phyloP scores from a whole-genome alignment of 148 eudicot species.

The Polygonum maritimum region DNA sequence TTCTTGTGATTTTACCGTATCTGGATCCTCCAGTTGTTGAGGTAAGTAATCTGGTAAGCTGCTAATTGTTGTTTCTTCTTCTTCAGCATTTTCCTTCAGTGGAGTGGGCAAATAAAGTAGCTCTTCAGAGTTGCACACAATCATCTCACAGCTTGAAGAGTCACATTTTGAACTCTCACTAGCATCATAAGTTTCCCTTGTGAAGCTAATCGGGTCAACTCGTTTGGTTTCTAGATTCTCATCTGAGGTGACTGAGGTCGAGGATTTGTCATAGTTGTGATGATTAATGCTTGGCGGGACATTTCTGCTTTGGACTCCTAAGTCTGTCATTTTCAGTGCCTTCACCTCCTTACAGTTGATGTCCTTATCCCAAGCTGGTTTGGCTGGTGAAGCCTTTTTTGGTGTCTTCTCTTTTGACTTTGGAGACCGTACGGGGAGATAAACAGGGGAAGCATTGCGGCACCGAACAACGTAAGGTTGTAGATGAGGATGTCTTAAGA shows the following conservation, averaged over 20 bases:
- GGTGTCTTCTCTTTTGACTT: constrained; percentile 51
- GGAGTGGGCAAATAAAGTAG: constrained; percentile 24
- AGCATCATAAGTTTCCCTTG: constrained; percentile 40
- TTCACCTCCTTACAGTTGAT: constrained; percentile 24
- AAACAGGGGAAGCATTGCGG: constrained; percentile 57
- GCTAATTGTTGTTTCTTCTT: constrained; percentile 16
- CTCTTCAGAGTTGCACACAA: constrained; percentile 34
- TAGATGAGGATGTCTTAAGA: constrained; percentile 71
- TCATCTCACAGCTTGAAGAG: constrained; percentile 33
- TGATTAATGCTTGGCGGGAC: constrained; percentile 18
- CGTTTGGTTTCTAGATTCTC: constrained; percentile 68
- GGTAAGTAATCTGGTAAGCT: constrained; percentile 14
- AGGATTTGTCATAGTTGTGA: constrained; percentile 26
- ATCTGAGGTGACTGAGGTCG: constrained; percentile 29
- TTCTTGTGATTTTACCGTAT: constrained; percentile 14
- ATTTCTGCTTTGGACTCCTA: constrained; percentile 16
- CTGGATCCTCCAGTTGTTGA: constrained; percentile 17
- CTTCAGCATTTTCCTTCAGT: constrained; percentile 29
- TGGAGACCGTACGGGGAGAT: constrained; percentile 77
- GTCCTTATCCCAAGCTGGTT: constrained; percentile 32
- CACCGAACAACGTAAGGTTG: constrained; percentile 76
- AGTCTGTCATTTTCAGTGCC: constrained; percentile 22
- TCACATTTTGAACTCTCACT: constrained; percentile 53
- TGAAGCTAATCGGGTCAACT: constrained; percentile 76
- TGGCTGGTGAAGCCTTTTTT: constrained; percentile 41